Conservation (phyloP, 2,329 filamentous ascomycete species). For the Chalara sp. region DNA sequence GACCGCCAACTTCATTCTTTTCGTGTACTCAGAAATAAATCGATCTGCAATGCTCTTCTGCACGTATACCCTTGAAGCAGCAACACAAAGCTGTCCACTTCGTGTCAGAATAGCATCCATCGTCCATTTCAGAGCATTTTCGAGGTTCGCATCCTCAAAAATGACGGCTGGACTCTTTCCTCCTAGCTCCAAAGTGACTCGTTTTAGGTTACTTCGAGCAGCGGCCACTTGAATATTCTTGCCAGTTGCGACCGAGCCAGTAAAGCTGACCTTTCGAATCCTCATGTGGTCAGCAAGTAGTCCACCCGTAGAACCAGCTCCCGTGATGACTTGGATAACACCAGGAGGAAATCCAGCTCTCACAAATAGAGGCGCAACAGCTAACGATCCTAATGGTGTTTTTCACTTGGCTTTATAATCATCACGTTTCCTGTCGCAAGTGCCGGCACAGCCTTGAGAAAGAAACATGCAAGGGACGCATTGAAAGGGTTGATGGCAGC, state of each 20-base stretch:
- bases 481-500: constrained; percentile 74
- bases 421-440: constrained; percentile 52
- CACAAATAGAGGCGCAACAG: constrained; percentile 56
- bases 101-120: constrained; percentile 51
- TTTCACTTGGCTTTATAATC: constrained; percentile 57
- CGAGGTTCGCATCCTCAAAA: constrained; percentile 50
- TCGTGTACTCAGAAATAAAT: too few relatives aligned
- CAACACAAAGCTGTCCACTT: constrained; percentile 32
- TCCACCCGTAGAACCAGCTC: constrained; percentile 56
- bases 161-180: too few relatives aligned
- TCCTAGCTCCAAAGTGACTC: constrained; percentile 57
- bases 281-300: constrained; percentile 57
- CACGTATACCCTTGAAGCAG: too few relatives aligned
- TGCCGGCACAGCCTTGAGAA: constrained; percentile 67
- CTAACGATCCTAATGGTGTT: constrained; percentile 54
- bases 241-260: constrained; percentile 63
- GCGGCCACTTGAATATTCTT: constrained; percentile 66
- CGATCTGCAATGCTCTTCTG: constrained; percentile 48
- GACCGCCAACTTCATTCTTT: neutral
- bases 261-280: constrained; percentile 71
- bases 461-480: constrained; percentile 65
- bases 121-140: constrained; percentile 5
- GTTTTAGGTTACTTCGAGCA: constrained; percentile 47
- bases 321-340: constrained; percentile 67
- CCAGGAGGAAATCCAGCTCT: constrained; percentile 70